Percentiles rank a stretch among this genome's conserved stretches.
Evolutionary conservation across 2,329 filamentous ascomycete species (phyloP).

Genomic region (Colletotrichum paranaense): DNA sequence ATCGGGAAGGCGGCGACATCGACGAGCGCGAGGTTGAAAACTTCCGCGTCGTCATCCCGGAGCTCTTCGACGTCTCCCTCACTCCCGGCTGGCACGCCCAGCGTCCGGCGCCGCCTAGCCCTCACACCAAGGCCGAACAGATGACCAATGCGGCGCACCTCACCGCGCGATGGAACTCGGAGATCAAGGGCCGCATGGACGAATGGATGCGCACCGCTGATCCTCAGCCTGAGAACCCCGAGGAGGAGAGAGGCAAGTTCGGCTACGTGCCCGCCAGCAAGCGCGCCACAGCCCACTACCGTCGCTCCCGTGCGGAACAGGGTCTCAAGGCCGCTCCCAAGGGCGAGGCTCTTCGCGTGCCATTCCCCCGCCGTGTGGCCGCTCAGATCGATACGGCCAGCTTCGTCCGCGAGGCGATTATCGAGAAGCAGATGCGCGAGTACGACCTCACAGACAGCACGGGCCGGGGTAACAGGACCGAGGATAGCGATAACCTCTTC

Average conservation of each 20-base stretch:
- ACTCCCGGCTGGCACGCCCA: slow-evolving; percentile 62
- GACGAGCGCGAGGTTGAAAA: slow-evolving; percentile 44
- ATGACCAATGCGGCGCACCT: slow-evolving; percentile 65
- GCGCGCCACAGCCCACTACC: not conserved
- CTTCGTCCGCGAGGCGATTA: slow-evolving; percentile 56
- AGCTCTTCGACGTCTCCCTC: slow-evolving; percentile 64
- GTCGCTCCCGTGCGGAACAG: not conserved
- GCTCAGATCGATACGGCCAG: slow-evolving; percentile 53
- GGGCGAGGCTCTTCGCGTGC: slow-evolving; percentile 43
- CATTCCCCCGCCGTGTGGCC: slow-evolving; percentile 53
- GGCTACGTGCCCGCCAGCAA: not conserved
- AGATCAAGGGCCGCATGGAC: slow-evolving; percentile 51
- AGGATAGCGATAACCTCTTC: slow-evolving; percentile 42
- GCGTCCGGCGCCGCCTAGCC: slow-evolving; percentile 54
- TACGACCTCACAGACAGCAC: slow-evolving; percentile 54
- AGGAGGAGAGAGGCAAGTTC: slow-evolving; percentile 13
- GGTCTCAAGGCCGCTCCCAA: not conserved
- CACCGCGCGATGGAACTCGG: slow-evolving; percentile 61
- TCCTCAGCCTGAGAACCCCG: slow-evolving; percentile 25
- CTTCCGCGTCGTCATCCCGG: slow-evolving; percentile 64
- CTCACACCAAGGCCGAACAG: slow-evolving; percentile 62
- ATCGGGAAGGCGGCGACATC: slow-evolving; percentile 13
- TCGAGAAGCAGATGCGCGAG: slow-evolving; percentile 59
- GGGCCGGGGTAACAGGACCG: slow-evolving; percentile 51
- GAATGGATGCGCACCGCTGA: slow-evolving; percentile 54